Percentiles rank a stretch among this genome's conserved stretches.
Evolutionary conservation across 1,284 basidiomycete genomes (phyloP).

Genomic region (Marasmius oreades): DNA sequence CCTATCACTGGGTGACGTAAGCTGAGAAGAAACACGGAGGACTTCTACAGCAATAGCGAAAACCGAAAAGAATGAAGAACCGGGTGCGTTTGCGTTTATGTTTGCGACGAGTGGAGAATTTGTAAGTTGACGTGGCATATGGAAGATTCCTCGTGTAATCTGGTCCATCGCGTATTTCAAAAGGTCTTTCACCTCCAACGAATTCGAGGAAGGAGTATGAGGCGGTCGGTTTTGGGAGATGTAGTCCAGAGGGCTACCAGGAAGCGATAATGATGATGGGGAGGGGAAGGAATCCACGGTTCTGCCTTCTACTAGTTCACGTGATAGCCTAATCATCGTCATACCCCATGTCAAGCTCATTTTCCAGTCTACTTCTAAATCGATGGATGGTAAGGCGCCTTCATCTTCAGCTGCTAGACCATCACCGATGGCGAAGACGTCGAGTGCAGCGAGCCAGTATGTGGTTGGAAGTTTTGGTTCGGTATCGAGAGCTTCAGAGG

Average conservation of each 20-base stretch:
- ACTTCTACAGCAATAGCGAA: not conserved
- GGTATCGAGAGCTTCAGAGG: not conserved
- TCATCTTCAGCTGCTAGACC: not conserved
- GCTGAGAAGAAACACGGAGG: not conserved
- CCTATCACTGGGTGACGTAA: not conserved
- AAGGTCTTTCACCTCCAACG: not conserved
- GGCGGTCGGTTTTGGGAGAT: not conserved
- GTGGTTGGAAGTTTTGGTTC: not conserved
- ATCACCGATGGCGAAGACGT: not conserved
- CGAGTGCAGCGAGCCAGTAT: not conserved
- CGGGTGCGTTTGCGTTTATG: no score
- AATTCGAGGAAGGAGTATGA: not conserved
- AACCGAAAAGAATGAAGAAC: not conserved
- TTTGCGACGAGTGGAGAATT: not conserved
- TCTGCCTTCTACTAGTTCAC: not conserved
- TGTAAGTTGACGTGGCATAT: not conserved
- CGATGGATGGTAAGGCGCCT: no score
- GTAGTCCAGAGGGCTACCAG: not conserved
- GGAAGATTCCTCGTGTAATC: not conserved
- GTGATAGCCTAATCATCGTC: not conserved
- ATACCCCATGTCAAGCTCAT: not conserved
- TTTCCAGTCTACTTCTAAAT: not conserved
- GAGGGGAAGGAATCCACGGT: no score
- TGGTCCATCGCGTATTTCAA: not conserved
- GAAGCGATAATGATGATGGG: not conserved